phyloP scores from a whole-genome alignment of 2,329 filamentous ascomycete genomes.

The Shiraia bambusicola region DNA sequence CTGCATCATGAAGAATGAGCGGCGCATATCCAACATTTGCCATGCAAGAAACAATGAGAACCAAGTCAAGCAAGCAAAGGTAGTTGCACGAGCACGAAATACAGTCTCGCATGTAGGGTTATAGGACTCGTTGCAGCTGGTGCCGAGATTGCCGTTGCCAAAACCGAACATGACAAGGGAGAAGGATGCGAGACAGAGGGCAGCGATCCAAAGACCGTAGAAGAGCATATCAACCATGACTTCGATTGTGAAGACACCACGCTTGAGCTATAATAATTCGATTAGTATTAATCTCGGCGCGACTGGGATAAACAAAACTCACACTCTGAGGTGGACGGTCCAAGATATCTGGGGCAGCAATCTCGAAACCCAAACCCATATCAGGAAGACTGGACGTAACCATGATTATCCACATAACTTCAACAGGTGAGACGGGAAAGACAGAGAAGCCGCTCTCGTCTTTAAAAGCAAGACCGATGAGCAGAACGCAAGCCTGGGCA shows the following conservation, averaged over 20 bases:
- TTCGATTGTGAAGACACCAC: slow-evolving; percentile 40
- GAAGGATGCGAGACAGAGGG: slow-evolving; percentile 37
- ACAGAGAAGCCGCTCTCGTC: slow-evolving; percentile 36
- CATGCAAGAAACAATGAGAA: slow-evolving; percentile 74
- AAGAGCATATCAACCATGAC: slow-evolving; percentile 41
- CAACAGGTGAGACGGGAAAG: slow-evolving; percentile 41
- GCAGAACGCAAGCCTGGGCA: slow-evolving; percentile 37
- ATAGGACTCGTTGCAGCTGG: slow-evolving; percentile 35
- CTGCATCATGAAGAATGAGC: slow-evolving; percentile 74
- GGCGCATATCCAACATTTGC: slow-evolving; percentile 69
- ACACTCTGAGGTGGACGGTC: slow-evolving; percentile 32
- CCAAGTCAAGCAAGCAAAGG: slow-evolving; percentile 74
- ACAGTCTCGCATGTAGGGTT: slow-evolving; percentile 32
- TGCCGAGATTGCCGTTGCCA: slow-evolving; percentile 35
- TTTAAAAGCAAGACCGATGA: slow-evolving; percentile 40
- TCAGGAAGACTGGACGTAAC: slow-evolving; percentile 40
- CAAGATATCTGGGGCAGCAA: slow-evolving; percentile 39
- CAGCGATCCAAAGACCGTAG: slow-evolving; percentile 39
- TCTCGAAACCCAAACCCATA: slow-evolving; percentile 41
- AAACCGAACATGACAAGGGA: slow-evolving; percentile 39
- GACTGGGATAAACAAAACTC: slow-evolving; percentile 13
- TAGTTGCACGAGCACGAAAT: slow-evolving; percentile 64
- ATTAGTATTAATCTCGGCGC: slow-evolving; percentile 17
- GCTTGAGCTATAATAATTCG: slow-evolving; percentile 25
- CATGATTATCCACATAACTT: slow-evolving; percentile 45